Evolutionary conservation across 306 rosid species (phyloP).

Genomic region (Fagus crenata): DNA sequence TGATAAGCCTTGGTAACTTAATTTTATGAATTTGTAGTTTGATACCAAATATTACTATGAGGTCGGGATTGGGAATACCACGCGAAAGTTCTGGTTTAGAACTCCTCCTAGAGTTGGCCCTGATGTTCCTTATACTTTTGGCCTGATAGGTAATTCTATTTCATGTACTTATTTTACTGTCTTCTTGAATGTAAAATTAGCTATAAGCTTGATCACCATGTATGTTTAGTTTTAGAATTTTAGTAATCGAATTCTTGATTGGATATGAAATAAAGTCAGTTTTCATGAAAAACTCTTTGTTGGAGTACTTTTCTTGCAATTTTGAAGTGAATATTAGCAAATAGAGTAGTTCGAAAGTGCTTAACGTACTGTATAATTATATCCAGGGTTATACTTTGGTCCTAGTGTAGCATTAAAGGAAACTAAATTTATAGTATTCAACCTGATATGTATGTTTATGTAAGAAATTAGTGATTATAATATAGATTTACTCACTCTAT

Average conservation of each 20-base stretch:
- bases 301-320: not conserved
- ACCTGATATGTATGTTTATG: not conserved
- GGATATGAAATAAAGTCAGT: not conserved
- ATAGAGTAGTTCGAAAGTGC: not conserved
- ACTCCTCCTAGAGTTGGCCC: slow-evolving; percentile 78
- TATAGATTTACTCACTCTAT: not conserved
- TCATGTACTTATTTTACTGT: not conserved
- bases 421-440: not conserved
- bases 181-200: not conserved
- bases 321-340: not conserved
- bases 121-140: slow-evolving; percentile 73
- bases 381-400: not conserved
- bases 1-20: not conserved
- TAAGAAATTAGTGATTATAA: not conserved
- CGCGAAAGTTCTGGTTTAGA: slow-evolving; percentile 60
- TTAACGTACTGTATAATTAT: not conserved
- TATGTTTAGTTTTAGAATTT: not conserved
- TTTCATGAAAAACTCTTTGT: not conserved
- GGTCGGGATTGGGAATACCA: slow-evolving; percentile 57
- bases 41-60: slow-evolving; percentile 67
- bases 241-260: not conserved
- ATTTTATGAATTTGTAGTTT: slow-evolving; percentile 44
- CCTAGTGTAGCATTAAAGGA: not conserved
- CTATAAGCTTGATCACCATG: not conserved
- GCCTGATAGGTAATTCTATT: slow-evolving; percentile 59